Percentiles rank a stretch among this genome's conserved stretches.
Conservation (phyloP, 768 basidiomycete genomes). For the Fistulinella prunicolor region DNA sequence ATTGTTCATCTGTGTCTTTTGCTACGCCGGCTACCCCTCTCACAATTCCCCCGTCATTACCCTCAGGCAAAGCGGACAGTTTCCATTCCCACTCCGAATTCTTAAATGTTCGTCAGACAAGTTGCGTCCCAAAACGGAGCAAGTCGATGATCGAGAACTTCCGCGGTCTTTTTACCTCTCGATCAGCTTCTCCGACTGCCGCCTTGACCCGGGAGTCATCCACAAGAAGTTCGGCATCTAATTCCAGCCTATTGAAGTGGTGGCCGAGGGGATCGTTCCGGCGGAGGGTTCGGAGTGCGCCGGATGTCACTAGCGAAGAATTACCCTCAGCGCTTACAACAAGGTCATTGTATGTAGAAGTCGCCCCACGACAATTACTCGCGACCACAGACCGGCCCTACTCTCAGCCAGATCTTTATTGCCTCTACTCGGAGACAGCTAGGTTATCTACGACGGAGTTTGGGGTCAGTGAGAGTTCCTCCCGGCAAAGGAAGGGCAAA, state of each 20-base stretch:
- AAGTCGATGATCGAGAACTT: conserved; percentile 63
- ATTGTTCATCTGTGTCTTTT: conserved; percentile 35
- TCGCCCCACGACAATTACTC: conserved; percentile 6
- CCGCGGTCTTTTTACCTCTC: conserved; percentile 54
- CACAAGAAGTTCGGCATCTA: conserved; percentile 26
- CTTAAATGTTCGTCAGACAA: conserved; percentile 20
- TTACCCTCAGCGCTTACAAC: conserved; percentile 26
- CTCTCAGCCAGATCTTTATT: conserved; percentile 32
- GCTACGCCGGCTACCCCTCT: conserved; percentile 24
- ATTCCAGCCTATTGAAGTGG: conserved; percentile 39
- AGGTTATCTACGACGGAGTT: conserved; percentile 21
- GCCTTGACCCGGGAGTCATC: conserved; percentile 29
- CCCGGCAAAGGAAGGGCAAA: conserved; percentile 10
- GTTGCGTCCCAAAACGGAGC: conserved; percentile 39
- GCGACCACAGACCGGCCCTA: conserved; percentile 21
- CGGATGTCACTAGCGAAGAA: conserved; percentile 39
- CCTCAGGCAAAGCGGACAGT: conserved; percentile 11
- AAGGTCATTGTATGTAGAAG: conserved; percentile 23
- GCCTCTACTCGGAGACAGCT: conserved; percentile 16
- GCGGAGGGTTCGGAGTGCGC: conserved; percentile 51
- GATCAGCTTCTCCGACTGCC: conserved; percentile 40
- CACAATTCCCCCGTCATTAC: conserved; percentile 12
- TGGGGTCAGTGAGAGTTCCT: conserved; percentile 14
- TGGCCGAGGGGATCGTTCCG: conserved; percentile 51
- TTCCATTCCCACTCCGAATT: conserved; percentile 28